A percentile compares a stretch with the other conserved stretches of the same genome.
Evolutionary conservation across 441 rosid species (phyloP).

Genomic region (Aquilaria agallochum): DNA sequence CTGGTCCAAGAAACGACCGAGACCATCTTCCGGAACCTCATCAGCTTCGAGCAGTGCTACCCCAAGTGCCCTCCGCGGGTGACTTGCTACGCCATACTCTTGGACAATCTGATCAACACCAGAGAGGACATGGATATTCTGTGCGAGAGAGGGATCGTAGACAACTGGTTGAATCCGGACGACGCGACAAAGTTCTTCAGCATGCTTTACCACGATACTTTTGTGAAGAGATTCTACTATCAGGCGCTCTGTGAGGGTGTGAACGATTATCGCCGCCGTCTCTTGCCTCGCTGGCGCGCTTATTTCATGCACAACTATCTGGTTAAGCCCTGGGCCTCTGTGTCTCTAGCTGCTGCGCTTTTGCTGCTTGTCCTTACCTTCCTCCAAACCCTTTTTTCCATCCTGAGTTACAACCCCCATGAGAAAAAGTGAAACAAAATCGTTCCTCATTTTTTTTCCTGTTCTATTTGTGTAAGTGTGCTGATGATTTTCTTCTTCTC

Average conservation of each 20-base stretch:
- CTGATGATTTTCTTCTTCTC: too few relatives aligned
- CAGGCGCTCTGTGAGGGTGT: constrained; percentile 15
- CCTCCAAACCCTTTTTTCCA: constrained; percentile 2
- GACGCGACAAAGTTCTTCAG: constrained; percentile 28
- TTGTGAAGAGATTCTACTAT: constrained; percentile 16
- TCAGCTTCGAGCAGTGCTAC: constrained; percentile 30
- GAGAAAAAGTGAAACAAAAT: too few relatives aligned
- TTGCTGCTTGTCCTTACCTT: constrained; percentile 11
- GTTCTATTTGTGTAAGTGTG: too few relatives aligned
- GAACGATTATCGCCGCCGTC: constrained; percentile 8
- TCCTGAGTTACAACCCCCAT: too few relatives aligned
- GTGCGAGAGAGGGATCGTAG: constrained; percentile 10
- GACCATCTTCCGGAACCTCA: constrained; percentile 13
- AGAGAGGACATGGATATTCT: constrained; percentile 22
- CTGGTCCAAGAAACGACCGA: constrained; percentile 9
- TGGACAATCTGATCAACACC: constrained; percentile 28
- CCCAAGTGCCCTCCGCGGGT: constrained; percentile 15
- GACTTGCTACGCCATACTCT: constrained; percentile 25
- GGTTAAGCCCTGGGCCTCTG: constrained; percentile 23
- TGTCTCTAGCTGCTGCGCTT: constrained; percentile 15
- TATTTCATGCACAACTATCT: constrained; percentile 11
- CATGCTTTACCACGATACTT: constrained; percentile 26
- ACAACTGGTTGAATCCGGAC: constrained; percentile 25
- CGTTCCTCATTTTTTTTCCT: too few relatives aligned
- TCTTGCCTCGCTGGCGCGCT: constrained; percentile 23